These are phyloP conservation scores for Picochlorum sp. DNA, from an alignment of 139 green algal genomes.

Conservation along the genomic window DNA sequence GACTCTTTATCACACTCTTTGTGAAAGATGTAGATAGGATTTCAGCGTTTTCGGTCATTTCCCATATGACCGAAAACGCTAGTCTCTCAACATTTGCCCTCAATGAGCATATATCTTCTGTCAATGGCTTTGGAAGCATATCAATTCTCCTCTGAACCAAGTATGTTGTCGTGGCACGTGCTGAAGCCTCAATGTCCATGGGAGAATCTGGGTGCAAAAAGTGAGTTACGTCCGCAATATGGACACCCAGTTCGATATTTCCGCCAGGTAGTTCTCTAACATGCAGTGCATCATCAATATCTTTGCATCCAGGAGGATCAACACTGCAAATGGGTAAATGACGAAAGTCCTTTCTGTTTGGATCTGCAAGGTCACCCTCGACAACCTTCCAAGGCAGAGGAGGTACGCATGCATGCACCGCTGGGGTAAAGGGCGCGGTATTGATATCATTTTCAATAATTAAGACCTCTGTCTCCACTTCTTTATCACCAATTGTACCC, in stretches of 20 bases:
- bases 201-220: constrained; percentile 63
- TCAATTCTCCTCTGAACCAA: constrained; percentile 81
- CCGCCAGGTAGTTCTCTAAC: constrained; percentile 35
- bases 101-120: constrained; percentile 88
- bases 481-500: constrained; percentile 65
- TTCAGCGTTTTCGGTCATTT: constrained; percentile 59
- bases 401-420: constrained; percentile 90
- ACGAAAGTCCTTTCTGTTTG: constrained; percentile 51
- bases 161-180: constrained; percentile 65
- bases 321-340: constrained; percentile 63
- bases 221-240: constrained; percentile 92
- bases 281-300: constrained; percentile 90
- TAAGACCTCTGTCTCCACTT: constrained; percentile 77
- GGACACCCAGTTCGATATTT: constrained; percentile 57
- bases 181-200: constrained; percentile 73
- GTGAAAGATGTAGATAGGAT: constrained; percentile 54
- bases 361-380: constrained; percentile 39
- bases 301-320: constrained; percentile 81
- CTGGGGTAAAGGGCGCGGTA: constrained; percentile 72
- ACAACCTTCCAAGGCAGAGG: constrained; percentile 77
- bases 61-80: constrained; percentile 89
- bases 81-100: constrained; percentile 72
- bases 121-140: constrained; percentile 89
- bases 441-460: constrained; percentile 87
- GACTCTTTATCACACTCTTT: constrained; percentile 73